Evolutionary conservation across 306 rosid species (phyloP), one percentile per base, ranked within the genome.

Genomic region (Dicorynia guianensis): DNA sequence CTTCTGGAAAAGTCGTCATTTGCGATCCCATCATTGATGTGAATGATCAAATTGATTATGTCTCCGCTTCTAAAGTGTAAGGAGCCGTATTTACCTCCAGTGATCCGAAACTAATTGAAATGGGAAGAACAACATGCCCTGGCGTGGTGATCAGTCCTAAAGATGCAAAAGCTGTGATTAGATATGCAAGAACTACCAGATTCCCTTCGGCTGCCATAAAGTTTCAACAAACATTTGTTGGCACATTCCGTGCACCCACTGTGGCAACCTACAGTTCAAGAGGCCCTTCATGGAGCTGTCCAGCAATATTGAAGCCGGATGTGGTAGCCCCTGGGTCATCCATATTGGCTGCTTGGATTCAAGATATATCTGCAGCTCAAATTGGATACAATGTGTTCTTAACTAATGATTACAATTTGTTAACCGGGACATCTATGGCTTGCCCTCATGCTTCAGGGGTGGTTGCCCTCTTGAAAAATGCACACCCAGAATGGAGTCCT

Each of bases 401-500:
- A 5, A 13, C 82, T 0, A 83, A 70, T 40, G 66, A 44, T 13
- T 89, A 76, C 76, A 81, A 58, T 36, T 1, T 87, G 1, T n/a
- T 84, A 1, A 79, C 91, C 0, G 90, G 92, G 9, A 87, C 95
- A 10, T 89, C 95, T 34, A 85, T 87, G 84, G 69, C 94, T 0
- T 83, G 88, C 36, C 88, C 94, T 39, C 91, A 89, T 65, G 85
- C 48, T 2, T 79, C 90, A 3, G 91, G 90, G 1, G 70, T 87
- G 1, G 89, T 66, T 5, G 89, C 89, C 2, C 74, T 84, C 3
- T 11, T 86, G 1, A 88, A 86, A 64, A 77, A 69, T 1, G 79
- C 80, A 54, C 83, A 82, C 25, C 86, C 86, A 0, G 81, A 83
- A 19, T 87, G 94, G 91, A 85, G 88, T 66, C 15, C 94, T 2